These are phyloP conservation scores for Diplogelasinospora grovesii DNA, from an alignment of 495 filamentous ascomycete genomes.

Conservation along the genomic window DNA sequence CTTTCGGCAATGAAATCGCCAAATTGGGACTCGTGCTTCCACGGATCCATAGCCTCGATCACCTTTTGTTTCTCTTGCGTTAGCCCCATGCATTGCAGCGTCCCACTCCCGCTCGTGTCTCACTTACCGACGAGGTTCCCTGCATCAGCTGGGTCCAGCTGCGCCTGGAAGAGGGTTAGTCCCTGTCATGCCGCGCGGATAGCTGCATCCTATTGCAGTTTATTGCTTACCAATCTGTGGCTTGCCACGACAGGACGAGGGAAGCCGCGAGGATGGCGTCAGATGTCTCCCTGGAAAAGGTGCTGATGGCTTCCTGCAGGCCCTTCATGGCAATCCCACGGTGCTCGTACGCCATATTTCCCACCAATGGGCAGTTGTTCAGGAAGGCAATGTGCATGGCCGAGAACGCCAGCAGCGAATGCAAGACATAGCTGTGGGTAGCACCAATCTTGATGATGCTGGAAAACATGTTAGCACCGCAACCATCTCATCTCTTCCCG, in stretches of 20 bases:
- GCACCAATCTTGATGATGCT: constrained; percentile 83
- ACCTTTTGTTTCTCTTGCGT: constrained; percentile 52
- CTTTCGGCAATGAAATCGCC: constrained; percentile 75
- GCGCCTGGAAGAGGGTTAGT: constrained; percentile 54
- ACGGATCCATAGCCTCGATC: constrained; percentile 83
- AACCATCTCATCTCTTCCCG: not conserved
- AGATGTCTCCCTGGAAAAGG: constrained; percentile 79
- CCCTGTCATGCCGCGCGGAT: constrained; percentile 18
- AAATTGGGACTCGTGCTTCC: constrained; percentile 85
- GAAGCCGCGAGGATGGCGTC: constrained; percentile 92
- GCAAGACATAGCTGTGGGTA: constrained; percentile 83
- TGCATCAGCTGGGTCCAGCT: constrained; percentile 89
- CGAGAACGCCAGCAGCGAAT: constrained; percentile 81
- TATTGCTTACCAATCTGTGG: constrained; percentile 82
- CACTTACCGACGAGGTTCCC: constrained; percentile 74
- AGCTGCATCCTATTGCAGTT: constrained; percentile 27
- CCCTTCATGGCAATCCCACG: constrained; percentile 79
- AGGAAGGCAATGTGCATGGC: constrained; percentile 86
- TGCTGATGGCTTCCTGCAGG: constrained; percentile 75
- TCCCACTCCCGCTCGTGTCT: not conserved
- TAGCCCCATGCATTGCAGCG: constrained; percentile 22
- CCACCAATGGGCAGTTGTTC: constrained; percentile 72
- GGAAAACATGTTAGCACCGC: constrained; percentile 23
- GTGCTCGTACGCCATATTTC: constrained; percentile 80
- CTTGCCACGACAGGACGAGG: constrained; percentile 91